phyloP scores from a whole-genome alignment of 768 basidiomycete species.

The Boletus sp. region DNA sequence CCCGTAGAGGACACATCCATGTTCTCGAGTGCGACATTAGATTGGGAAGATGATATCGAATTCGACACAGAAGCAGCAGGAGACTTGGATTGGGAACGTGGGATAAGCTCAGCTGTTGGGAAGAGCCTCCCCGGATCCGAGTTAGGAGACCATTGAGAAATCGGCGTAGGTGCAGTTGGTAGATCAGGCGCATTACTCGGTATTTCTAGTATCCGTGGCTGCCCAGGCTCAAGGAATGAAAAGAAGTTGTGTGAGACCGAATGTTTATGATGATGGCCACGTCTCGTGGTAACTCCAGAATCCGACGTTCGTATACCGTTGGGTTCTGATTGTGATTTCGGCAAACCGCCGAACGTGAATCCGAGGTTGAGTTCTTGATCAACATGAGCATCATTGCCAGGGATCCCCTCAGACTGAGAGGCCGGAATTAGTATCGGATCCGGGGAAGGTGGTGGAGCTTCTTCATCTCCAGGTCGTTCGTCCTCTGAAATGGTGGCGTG shows the following conservation, averaged over 20 bases:
- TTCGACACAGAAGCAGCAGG: slow-evolving; percentile 15
- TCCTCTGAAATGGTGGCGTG: slow-evolving; percentile 67
- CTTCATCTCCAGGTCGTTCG: slow-evolving; percentile 45
- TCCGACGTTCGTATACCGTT: slow-evolving; percentile 13
- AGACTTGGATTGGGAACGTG: slow-evolving; percentile 26
- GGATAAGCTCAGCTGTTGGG: slow-evolving; percentile 8
- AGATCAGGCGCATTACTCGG: slow-evolving; percentile 35
- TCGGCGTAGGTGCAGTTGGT: slow-evolving; percentile 59
- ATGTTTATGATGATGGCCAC: slow-evolving; percentile 91
- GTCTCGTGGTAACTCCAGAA: slow-evolving; percentile 29
- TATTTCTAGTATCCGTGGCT: slow-evolving; percentile 1
- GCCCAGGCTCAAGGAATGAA: slow-evolving; percentile 86
- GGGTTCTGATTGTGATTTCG: slow-evolving; percentile 28
- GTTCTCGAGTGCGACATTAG: neutral
- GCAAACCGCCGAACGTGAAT: slow-evolving; percentile 64
- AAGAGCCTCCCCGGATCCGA: slow-evolving; percentile 28
- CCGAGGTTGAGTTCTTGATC: slow-evolving; percentile 47
- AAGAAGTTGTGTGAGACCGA: slow-evolving; percentile 94
- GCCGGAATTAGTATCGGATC: slow-evolving; percentile 41
- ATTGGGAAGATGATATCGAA: slow-evolving; percentile 4
- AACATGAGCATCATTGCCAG: slow-evolving; percentile 24
- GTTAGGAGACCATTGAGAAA: slow-evolving; percentile 68
- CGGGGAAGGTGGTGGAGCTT: slow-evolving; percentile 47
- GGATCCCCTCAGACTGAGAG: slow-evolving; percentile 35
- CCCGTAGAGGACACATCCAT: slow-evolving; percentile 21